Conservation (phyloP, 495 filamentous ascomycete species). For the Neurospora sp. region DNA sequence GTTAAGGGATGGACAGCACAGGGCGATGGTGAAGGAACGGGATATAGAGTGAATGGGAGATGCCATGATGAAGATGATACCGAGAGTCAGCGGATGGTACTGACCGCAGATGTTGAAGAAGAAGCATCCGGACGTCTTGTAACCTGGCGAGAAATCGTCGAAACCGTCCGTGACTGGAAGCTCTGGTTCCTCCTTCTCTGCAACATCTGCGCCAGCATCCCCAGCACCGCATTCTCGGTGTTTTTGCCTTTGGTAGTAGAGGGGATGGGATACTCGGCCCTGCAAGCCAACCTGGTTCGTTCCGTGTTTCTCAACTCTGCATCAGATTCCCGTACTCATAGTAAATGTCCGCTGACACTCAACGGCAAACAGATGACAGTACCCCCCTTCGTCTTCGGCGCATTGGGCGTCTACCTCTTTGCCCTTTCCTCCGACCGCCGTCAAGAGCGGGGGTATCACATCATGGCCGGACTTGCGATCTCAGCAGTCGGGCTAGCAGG, state of each 20-base stretch:
- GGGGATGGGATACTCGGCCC: conserved; percentile 30
- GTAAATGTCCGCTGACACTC: background rate
- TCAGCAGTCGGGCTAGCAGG: conserved; percentile 35
- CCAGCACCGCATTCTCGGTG: conserved; percentile 41
- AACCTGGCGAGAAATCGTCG: conserved; percentile 36
- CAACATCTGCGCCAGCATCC: conserved; percentile 47
- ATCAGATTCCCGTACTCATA: background rate
- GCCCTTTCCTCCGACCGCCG: conserved; percentile 17
- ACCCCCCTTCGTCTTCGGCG: conserved; percentile 45
- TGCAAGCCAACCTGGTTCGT: conserved; percentile 37
- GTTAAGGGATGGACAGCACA: conserved; percentile 3
- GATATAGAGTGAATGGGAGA: background rate
- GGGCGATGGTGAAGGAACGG: background rate
- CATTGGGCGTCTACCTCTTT: conserved; percentile 31
- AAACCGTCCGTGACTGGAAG: conserved; percentile 41
- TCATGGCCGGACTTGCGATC: conserved; percentile 38
- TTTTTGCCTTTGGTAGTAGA: conserved; percentile 45
- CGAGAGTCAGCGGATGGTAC: conserved; percentile 18
- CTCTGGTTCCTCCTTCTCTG: conserved; percentile 39
- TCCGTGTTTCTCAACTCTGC: background rate
- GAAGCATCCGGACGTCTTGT: conserved; percentile 6
- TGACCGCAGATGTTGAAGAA: conserved; percentile 12
- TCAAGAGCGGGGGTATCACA: conserved; percentile 37
- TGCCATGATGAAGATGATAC: background rate
- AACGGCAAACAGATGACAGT: conserved; percentile 30